Evolutionary conservation across 2,329 filamentous ascomycete genomes (phyloP), one percentile per base, ranked within the genome.

Genomic region (Penicillium sp.): DNA sequence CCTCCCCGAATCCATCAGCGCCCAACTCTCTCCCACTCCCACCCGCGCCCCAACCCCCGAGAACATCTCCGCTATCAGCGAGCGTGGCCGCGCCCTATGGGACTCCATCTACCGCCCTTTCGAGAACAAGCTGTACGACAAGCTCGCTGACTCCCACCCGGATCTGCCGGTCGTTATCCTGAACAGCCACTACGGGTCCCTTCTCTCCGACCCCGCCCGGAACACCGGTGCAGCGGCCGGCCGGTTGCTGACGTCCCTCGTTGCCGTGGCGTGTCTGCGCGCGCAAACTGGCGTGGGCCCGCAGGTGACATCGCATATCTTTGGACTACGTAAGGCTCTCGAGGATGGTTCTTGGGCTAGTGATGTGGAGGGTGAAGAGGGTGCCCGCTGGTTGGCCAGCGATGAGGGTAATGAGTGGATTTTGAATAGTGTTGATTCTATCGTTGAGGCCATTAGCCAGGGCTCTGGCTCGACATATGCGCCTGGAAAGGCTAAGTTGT

Each of bases 81-180:
- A 65, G 0, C 82, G 88, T 31, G 90, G 89, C 20, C 78, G 79
- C 7, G 74, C 62, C 0, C 79, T 94, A 2, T 95, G 90, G 90
- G 77, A 88, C 60, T 86, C 83, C 6, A 84, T 95, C 45, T 95
- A 95, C 74, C 75, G 79, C 0, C 88, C 89, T 2, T 87, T 91
- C 61, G 85, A 88, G 66, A 74, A 74, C 13, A 92, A 91, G 71
- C 79, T 95, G 5, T 78, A 84, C 51, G 74, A 78, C 45, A 89
- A 87, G 71, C 82, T 95, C 1, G 87, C 82, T 0, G 78, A 79
- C n/a, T 84, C 86, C 10, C 90, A 95, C 66, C 90, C 90, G 0
- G 90, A 94, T 67, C 73, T 95, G 22, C 90, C 90, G 0, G 87
- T 92, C 3, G 85, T 90, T 65, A 94, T 95, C 60, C 75, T 94